Base-by-base conservation (phyloP, 345 rosid species). In the Excoecaria cochinchinensis region DNA sequence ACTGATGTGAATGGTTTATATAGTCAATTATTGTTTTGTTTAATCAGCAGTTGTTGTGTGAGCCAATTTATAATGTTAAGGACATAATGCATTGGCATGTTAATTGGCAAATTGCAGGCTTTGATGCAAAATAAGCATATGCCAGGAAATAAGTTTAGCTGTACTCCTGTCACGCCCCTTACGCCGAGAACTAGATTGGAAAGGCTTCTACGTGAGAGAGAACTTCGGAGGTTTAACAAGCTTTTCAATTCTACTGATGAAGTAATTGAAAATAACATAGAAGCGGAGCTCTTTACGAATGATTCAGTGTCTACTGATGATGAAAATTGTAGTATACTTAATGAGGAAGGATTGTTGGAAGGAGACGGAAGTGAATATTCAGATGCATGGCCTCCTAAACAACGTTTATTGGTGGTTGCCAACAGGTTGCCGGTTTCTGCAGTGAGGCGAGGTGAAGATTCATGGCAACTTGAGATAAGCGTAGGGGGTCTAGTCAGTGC, bases 391-490 rank as follows among this genome's bases (percentile, higher is more conserved):
- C 61, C 76, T 77, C 82, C 82, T n/a, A 88, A 76, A 80, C 89
- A 88, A 73, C 85, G 91, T 13, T 68, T 88, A 8, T 71, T 88
- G 76, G 91, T 88, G 78, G 91, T 88, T 25, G 88, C 91, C 74
- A 88, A 88, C 67, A 83, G 91, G 80, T 60, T 88, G 65, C 91
- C 91, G 0, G 89, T 88, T 47, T 88, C 89, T 69, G 91, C 91
- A 12, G 69, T 77, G 40, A 81, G 91, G 78, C 80, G 46, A 67
- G 86, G 85, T 25, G 83, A 78, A 39, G 83, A 83, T 64, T 75
- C 85, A 7, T 88, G 91, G 91, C 85, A 82, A 6, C 88, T 88
- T 66, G 88, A 88, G 76, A 81, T 86, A 0, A 88, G 88, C 76
- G 86, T 81, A 14, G 88, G 91, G 21, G 91, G 91, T 14, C 74